Evolutionary conservation across 108 stramenopile species (phyloP).

Genomic region (Cyclotella choctawhatcheeana): DNA sequence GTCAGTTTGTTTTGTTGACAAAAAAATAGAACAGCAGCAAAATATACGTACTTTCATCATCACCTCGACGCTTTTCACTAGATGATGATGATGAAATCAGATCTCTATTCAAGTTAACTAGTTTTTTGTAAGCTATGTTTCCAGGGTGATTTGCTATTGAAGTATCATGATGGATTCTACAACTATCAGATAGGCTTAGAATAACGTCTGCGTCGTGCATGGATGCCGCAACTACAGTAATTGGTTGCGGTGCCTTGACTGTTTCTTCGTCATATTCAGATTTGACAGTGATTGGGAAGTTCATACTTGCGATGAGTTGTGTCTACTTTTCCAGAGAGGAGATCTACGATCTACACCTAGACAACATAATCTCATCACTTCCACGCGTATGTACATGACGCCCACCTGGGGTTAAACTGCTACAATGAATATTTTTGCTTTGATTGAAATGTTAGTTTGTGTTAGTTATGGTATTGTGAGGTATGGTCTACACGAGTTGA

Average conservation of each 20-base stretch:
- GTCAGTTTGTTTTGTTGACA: too few relatives aligned
- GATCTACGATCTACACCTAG: too few relatives aligned
- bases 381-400: too few relatives aligned
- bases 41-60: too few relatives aligned
- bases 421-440: background rate
- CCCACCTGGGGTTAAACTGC: too few relatives aligned
- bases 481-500: background rate
- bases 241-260: background rate
- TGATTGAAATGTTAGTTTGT: background rate
- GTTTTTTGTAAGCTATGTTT: conserved; percentile 4
- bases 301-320: too few relatives aligned
- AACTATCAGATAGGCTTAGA: background rate
- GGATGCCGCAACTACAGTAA: background rate
- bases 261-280: conserved; percentile 6
- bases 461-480: background rate
- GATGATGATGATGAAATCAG: conserved; percentile 1
- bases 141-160: background rate
- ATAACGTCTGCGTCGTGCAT: background rate
- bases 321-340: too few relatives aligned
- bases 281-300: background rate
- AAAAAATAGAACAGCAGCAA: too few relatives aligned
- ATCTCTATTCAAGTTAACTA: background rate
- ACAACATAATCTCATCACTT: too few relatives aligned
- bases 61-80: background rate
- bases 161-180: background rate